Evolutionary conservation across 2,329 filamentous ascomycete species (phyloP).

Genomic region (Calonectria montana): DNA sequence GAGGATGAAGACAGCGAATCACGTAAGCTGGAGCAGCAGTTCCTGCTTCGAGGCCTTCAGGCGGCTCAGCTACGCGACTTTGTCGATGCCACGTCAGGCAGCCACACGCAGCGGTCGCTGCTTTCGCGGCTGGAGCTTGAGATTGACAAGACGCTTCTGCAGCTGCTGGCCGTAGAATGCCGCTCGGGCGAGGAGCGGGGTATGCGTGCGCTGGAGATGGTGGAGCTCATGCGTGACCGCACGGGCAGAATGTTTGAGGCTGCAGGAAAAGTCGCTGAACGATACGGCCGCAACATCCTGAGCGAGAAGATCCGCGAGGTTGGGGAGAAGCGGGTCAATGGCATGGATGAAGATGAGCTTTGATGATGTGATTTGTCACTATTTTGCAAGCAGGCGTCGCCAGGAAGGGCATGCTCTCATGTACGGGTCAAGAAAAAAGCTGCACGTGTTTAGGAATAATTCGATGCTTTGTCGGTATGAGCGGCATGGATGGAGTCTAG

Average conservation of each 20-base stretch:
- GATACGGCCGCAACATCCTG: constrained; percentile 83
- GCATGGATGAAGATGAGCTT: constrained; percentile 67
- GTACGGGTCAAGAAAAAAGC: not conserved
- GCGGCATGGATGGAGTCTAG: constrained; percentile 2
- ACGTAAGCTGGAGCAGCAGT: constrained; percentile 80
- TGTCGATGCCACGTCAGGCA: constrained; percentile 71
- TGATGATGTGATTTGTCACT: constrained; percentile 9
- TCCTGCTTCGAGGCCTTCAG: constrained; percentile 79
- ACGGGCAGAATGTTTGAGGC: constrained; percentile 92
- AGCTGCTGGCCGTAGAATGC: constrained; percentile 90
- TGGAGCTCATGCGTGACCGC: constrained; percentile 84
- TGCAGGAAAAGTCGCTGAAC: constrained; percentile 86
- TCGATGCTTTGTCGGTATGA: not conserved
- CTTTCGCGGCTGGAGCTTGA: constrained; percentile 82
- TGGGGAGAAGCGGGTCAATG: constrained; percentile 76
- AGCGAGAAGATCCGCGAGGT: constrained; percentile 91
- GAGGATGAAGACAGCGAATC: constrained; percentile 60
- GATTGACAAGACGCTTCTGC: constrained; percentile 89
- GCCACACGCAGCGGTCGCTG: constrained; percentile 71
- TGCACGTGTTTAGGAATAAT: constrained; percentile 3
- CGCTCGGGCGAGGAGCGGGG: constrained; percentile 91
- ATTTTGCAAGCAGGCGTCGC: not conserved
- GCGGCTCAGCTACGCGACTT: constrained; percentile 81
- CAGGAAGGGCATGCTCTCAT: not conserved
- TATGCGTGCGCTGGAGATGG: constrained; percentile 95